phyloP scores from a whole-genome alignment of 208 protist genomes.

The Crithidia mellificae region DNA sequence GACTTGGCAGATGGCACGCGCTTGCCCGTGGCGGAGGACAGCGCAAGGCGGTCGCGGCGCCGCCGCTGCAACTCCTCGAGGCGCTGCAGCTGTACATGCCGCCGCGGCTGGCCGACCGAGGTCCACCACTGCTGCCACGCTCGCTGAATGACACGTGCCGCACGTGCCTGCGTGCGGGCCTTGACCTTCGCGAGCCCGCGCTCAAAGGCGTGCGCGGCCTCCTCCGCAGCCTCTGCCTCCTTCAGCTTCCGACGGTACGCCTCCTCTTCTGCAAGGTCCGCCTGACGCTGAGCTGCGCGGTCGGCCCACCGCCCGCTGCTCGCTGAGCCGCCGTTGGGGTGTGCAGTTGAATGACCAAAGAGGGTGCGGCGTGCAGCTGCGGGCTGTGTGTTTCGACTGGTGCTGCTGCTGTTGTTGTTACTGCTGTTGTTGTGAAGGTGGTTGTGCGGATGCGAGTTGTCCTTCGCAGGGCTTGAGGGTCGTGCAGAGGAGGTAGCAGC shows the following conservation, averaged over 20 bases:
- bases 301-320: background rate
- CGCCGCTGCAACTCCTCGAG: slow-evolving; percentile 48
- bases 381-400: background rate
- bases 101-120: slow-evolving; percentile 45
- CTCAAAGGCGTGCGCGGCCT: slow-evolving; percentile 27
- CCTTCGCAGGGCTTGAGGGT: background rate
- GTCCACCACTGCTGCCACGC: slow-evolving; percentile 74
- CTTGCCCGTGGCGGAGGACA: background rate
- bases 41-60: slow-evolving; percentile 19
- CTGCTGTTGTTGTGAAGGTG: no score
- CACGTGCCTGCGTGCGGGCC: slow-evolving; percentile 42
- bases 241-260: slow-evolving; percentile 18
- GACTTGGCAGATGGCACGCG: background rate
- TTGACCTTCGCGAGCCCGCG: slow-evolving; percentile 28
- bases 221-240: slow-evolving; percentile 12
- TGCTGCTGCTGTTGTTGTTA: no score
- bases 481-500: background rate
- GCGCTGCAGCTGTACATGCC: slow-evolving; percentile 46
- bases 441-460: no score
- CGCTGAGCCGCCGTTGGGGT: background rate
- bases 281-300: slow-evolving; percentile 1
- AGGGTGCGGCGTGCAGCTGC: background rate
- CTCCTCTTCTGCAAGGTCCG: slow-evolving; percentile 20
- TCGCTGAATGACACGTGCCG: slow-evolving; percentile 55
- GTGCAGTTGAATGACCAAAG: no score